phyloP scores from a whole-genome alignment of 495 filamentous ascomycete species.

The Pseudoneurospora amorphoporcata region DNA sequence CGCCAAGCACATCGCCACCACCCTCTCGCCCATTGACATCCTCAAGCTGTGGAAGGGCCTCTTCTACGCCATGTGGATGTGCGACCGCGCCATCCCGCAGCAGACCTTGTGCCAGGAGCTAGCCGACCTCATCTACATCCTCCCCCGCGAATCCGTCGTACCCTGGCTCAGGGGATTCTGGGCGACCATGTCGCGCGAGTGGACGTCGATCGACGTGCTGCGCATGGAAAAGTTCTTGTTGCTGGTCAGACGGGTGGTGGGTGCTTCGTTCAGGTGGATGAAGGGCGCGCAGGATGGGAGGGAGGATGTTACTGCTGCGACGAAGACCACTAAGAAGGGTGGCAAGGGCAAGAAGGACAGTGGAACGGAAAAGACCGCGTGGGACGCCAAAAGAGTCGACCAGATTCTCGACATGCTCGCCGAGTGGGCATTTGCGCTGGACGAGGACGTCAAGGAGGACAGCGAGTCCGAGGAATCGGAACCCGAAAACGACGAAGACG shows the following conservation, averaged over 20 bases:
- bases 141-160: conserved; percentile 51
- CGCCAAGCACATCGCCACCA: conserved; percentile 37
- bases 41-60: conserved; percentile 95
- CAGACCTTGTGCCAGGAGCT: conserved; percentile 73
- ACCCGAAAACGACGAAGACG: conserved; percentile 8
- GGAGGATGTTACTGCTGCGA: conserved; percentile 57
- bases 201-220: conserved; percentile 69
- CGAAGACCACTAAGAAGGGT: conserved; percentile 41
- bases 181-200: conserved; percentile 77
- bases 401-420: conserved; percentile 29
- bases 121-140: conserved; percentile 55
- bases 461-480: neutral
- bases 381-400: conserved; percentile 26
- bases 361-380: conserved; percentile 6
- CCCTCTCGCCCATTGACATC: conserved; percentile 62
- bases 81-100: conserved; percentile 76
- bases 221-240: conserved; percentile 90
- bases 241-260: conserved; percentile 68
- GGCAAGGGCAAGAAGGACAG: conserved; percentile 12
- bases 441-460: conserved; percentile 24
- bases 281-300: conserved; percentile 29
- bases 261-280: conserved; percentile 52
- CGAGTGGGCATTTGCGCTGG: conserved; percentile 35
- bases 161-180: conserved; percentile 72
- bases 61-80: conserved; percentile 96